phyloP scores from a whole-genome alignment of 257 asterid genomes.

The Mitragyna speciosa region DNA sequence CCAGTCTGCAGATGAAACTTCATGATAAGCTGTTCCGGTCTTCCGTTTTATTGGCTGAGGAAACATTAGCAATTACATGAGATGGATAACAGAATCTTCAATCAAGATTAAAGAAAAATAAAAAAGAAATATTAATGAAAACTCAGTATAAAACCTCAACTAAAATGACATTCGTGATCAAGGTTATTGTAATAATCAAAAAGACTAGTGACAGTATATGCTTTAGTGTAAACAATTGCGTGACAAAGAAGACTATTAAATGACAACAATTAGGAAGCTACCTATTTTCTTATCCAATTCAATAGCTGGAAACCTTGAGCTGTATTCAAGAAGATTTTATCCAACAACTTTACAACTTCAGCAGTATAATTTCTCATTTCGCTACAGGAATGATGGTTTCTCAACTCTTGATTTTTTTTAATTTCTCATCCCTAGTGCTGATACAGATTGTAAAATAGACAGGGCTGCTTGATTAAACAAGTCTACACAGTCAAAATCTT shows the following conservation, averaged over 20 bases:
- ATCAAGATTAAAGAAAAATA: neutral
- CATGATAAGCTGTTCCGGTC: constrained; percentile 44
- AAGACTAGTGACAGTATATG: neutral
- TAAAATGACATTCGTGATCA: neutral
- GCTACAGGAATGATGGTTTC: neutral
- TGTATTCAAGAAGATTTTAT: neutral
- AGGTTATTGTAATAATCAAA: neutral
- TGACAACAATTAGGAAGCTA: neutral
- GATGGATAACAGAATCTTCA: neutral
- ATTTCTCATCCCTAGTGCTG: neutral
- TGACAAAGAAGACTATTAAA: neutral
- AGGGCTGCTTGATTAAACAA: neutral
- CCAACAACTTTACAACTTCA: neutral
- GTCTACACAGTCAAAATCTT: neutral
- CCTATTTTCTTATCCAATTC: constrained; percentile 3
- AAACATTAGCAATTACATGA: constrained; percentile 17
- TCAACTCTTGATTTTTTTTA: neutral
- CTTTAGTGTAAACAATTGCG: neutral
- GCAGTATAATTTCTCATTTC: neutral
- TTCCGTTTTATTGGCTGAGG: constrained; percentile 71
- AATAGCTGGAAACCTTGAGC: neutral
- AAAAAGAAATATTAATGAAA: neutral
- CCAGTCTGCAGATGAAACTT: constrained; percentile 50
- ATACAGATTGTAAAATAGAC: constrained; percentile 2
- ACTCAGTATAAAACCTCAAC: neutral